Percentiles rank a stretch among this genome's conserved stretches.
Evolutionary conservation across 2,329 filamentous ascomycete species (phyloP).

Genomic region (Talaromyces sp.): DNA sequence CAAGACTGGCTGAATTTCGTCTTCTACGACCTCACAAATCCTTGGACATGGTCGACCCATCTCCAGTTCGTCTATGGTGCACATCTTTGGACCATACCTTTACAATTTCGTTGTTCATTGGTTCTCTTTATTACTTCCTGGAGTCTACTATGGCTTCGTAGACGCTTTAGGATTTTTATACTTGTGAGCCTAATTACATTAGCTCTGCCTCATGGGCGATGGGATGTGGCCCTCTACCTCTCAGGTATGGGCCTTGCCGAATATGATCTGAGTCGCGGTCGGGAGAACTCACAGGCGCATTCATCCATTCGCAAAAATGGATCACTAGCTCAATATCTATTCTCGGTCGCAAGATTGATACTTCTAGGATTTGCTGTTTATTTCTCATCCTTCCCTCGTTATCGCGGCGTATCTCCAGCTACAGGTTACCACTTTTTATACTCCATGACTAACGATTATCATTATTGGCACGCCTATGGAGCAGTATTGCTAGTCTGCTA

Average conservation of each 20-base stretch:
- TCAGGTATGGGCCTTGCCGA: background rate
- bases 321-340: background rate
- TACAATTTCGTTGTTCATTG: constrained; percentile 2
- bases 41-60: constrained; percentile 8
- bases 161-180: background rate
- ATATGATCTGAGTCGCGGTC: background rate
- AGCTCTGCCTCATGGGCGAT: background rate
- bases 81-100: constrained; percentile 5
- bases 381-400: constrained; percentile 7
- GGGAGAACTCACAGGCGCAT: too few species aligned
- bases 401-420: background rate
- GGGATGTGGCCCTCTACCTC: constrained; percentile 4
- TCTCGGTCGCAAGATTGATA: background rate
- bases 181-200: background rate
- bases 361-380: background rate
- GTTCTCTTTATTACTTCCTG: background rate
- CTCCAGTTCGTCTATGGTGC: constrained; percentile 1
- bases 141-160: background rate
- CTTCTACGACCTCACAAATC: constrained; percentile 10
- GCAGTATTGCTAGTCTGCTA: constrained; percentile 3
- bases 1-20: constrained; percentile 1
- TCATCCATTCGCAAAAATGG: background rate
- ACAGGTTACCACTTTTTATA: background rate
- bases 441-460: constrained; percentile 1
- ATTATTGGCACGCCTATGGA: constrained; percentile 6